Percentiles rank a stretch among this genome's conserved stretches.
These are phyloP conservation scores for Ambrosia trifida DNA, from an alignment of 129 eudicot species.

Conservation along the genomic window DNA sequence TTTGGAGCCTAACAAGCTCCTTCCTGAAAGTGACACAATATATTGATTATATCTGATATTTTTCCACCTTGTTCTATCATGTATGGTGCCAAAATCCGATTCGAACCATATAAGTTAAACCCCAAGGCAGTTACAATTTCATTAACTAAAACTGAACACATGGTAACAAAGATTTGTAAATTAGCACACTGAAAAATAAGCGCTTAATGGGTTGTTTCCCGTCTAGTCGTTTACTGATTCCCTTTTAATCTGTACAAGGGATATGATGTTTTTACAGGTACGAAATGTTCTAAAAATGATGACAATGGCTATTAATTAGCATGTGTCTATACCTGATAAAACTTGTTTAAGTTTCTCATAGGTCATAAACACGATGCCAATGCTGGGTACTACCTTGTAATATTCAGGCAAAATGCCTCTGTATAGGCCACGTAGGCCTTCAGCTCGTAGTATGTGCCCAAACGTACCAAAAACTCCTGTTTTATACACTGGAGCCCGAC, in stretches of 20 bases:
- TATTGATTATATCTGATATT: background rate
- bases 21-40: constrained; percentile 3
- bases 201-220: constrained; percentile 30
- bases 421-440: constrained; percentile 84
- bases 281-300: background rate
- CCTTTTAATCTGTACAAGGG: constrained; percentile 40
- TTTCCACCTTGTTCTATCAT: background rate
- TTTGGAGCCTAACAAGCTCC: constrained; percentile 18
- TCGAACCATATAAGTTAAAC: background rate
- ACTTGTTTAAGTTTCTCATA: constrained; percentile 79
- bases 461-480: constrained; percentile 69
- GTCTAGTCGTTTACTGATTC: constrained; percentile 22
- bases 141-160: constrained; percentile 3
- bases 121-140: background rate
- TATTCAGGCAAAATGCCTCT: constrained; percentile 92
- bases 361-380: constrained; percentile 86
- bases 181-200: background rate
- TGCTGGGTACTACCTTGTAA: constrained; percentile 94
- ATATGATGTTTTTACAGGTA: constrained; percentile 27
- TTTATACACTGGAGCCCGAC: constrained; percentile 73
- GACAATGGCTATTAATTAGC: constrained; percentile 15
- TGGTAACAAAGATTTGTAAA: constrained; percentile 9
- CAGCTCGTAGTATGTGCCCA: constrained; percentile 58
- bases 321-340: constrained; percentile 51
- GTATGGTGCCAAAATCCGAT: background rate